Percentiles rank a stretch among this genome's conserved stretches.
Evolutionary conservation across 1,284 basidiomycete species (phyloP).

Genomic region (Xerocomus amazonicus): DNA sequence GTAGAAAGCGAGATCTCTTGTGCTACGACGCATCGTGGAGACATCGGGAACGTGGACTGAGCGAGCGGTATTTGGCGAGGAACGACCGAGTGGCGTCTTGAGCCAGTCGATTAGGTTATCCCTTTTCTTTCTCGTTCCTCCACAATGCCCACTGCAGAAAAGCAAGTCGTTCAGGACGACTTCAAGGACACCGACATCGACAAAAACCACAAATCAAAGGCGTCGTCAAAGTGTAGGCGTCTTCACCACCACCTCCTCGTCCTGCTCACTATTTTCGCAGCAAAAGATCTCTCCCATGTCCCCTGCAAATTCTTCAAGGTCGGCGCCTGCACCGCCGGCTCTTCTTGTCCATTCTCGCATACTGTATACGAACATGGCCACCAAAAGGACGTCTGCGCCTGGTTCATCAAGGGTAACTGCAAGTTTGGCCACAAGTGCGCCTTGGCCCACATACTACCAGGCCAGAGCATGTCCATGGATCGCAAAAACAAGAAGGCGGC

Average conservation of each 20-base stretch:
- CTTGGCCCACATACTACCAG: conserved; percentile 89
- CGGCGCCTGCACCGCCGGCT: conserved; percentile 88
- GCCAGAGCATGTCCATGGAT: conserved; percentile 94
- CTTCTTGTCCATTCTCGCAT: conserved; percentile 96
- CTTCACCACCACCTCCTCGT: background rate
- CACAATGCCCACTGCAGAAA: conserved; percentile 29
- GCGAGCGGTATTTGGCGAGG: background rate
- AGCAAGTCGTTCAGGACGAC: conserved; percentile 20
- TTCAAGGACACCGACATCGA: conserved; percentile 25
- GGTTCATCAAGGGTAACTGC: conserved; percentile 95
- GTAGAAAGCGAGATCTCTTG: no score
- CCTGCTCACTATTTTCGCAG: conserved; percentile 32
- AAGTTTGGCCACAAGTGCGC: conserved; percentile 98
- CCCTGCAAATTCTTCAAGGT: conserved; percentile 98
- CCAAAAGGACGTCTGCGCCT: conserved; percentile 90
- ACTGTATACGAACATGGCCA: conserved; percentile 62
- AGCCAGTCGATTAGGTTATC: background rate
- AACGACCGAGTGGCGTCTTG: background rate
- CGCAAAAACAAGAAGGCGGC: conserved; percentile 97
- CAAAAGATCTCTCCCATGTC: conserved; percentile 92
- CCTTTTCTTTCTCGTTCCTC: background rate
- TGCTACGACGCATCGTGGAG: background rate
- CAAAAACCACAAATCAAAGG: conserved; percentile 23
- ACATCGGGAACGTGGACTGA: background rate
- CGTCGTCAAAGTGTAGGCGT: conserved; percentile 30